Evolutionary conservation across 768 basidiomycete species (phyloP), one percentile per base, ranked within the genome.

Genomic region (Leccinum subtestaceum): DNA sequence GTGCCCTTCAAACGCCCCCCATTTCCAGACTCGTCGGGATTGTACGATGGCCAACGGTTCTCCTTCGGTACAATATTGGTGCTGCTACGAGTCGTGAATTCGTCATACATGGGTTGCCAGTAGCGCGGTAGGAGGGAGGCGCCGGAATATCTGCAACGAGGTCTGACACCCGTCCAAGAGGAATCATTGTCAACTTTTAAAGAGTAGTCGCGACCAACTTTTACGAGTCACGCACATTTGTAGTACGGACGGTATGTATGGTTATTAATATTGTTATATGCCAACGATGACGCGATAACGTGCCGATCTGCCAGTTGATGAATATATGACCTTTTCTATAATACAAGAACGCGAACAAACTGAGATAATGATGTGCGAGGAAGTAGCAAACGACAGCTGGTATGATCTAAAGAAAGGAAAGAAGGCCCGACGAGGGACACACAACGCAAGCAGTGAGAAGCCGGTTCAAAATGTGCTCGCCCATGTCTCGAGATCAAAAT

Each of bases 401-500:
- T 63, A 69, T 72, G 59, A 64, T 62, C 56, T 60, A 60, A 56
- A 50, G 59, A 49, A 60, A 55, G 49, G 52, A 23, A 61, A 60
- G 50, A 56, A 63, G 52, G 52, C 55, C 47, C 9, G 46, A 25
- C 59, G 21, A 55, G 31, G 53, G 25, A 59, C 31, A 54, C 48
- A 60, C 48, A 47, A 62, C 32, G 45, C 19, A 60, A 61, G 56
- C 55, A 60, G 49, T 53, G 61, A 64, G 62, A 57, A 65, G 52
- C 60, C 59, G 57, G 63, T 63, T 78, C 73, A 91, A 69, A 90
- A 85, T 34, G 87, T 89, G 72, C 77, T 87, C 25, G 91, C 89
- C 88, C 91, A 94, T 52, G 81, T 84, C 71, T 89, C 86, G 56
- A 93, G 77, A 71, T 94, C 89, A 53, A 92, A 78, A 25, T 77